Conservation (phyloP, 305 asterid genomes). For the Rubia tinctorum region DNA sequence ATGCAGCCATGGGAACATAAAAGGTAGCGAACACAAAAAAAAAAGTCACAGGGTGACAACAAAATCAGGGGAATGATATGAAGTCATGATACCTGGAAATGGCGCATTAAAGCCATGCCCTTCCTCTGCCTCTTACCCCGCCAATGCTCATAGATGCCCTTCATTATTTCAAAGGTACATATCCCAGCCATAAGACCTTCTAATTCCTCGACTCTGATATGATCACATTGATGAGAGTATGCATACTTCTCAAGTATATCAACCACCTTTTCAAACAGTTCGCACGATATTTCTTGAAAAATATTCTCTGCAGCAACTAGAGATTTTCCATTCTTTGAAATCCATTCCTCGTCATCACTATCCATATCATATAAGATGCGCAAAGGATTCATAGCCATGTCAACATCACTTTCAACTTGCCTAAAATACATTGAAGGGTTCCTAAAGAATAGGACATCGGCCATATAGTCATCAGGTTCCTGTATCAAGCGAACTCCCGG, state of each 20-base stretch:
- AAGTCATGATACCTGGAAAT: conserved; percentile 65
- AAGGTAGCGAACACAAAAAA: background rate
- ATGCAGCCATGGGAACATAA: background rate
- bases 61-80: background rate
- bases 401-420: conserved; percentile 88
- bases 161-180: conserved; percentile 49
- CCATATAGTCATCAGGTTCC: conserved; percentile 50
- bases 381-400: conserved; percentile 87
- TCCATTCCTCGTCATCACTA: conserved; percentile 93
- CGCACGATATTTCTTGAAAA: conserved; percentile 57
- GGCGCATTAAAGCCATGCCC: conserved; percentile 88
- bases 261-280: conserved; percentile 67
- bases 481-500: conserved; percentile 88
- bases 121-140: conserved; percentile 64
- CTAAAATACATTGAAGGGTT: conserved; percentile 55
- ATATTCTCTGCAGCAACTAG: conserved; percentile 20
- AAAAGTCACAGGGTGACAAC: background rate
- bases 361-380: conserved; percentile 83
- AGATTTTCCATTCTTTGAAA: conserved; percentile 33
- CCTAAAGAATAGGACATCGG: conserved; percentile 51
- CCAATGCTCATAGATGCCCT: conserved; percentile 74
- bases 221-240: conserved; percentile 57
- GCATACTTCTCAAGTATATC: conserved; percentile 82
- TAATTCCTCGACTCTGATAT: conserved; percentile 64
- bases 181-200: conserved; percentile 54